Evolutionary conservation across 2,329 filamentous ascomycete species (phyloP).

Genomic region (Dothideomycetidae sp.): DNA sequence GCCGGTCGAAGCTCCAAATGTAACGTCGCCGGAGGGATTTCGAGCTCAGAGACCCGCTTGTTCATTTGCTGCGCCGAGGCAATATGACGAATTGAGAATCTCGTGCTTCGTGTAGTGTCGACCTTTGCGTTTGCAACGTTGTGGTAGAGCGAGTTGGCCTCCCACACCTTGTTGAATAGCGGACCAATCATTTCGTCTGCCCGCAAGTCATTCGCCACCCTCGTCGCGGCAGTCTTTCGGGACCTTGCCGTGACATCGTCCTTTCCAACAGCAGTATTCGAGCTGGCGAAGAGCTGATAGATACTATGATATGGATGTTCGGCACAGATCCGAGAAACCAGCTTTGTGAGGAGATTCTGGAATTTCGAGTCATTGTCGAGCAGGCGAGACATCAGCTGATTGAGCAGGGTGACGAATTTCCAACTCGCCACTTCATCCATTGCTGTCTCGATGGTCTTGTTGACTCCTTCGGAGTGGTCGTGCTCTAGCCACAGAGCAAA

Average conservation of each 20-base stretch:
- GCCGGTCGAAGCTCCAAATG: constrained; percentile 60
- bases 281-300: constrained; percentile 86
- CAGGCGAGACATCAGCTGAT: constrained; percentile 87
- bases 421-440: constrained; percentile 65
- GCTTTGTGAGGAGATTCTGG: constrained; percentile 55
- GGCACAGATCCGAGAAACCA: constrained; percentile 71
- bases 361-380: constrained; percentile 57
- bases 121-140: constrained; percentile 49
- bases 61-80: constrained; percentile 48
- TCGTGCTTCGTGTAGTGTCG: constrained; percentile 12
- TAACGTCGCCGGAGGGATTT: constrained; percentile 80
- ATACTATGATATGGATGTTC: constrained; percentile 96
- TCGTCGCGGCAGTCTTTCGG: constrained; percentile 58
- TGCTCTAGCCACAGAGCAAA: constrained; percentile 89
- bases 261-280: constrained; percentile 41
- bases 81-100: constrained; percentile 50
- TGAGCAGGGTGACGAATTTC: constrained; percentile 88
- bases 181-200: constrained; percentile 35
- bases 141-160: constrained; percentile 53
- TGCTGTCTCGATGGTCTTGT: constrained; percentile 57
- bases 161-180: constrained; percentile 59
- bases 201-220: constrained; percentile 48
- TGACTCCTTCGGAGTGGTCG: constrained; percentile 60
- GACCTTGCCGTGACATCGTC: constrained; percentile 63
- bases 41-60: constrained; percentile 47